Conservation (phyloP, 345 rosid species). For the Rhodamnia rubescens region DNA sequence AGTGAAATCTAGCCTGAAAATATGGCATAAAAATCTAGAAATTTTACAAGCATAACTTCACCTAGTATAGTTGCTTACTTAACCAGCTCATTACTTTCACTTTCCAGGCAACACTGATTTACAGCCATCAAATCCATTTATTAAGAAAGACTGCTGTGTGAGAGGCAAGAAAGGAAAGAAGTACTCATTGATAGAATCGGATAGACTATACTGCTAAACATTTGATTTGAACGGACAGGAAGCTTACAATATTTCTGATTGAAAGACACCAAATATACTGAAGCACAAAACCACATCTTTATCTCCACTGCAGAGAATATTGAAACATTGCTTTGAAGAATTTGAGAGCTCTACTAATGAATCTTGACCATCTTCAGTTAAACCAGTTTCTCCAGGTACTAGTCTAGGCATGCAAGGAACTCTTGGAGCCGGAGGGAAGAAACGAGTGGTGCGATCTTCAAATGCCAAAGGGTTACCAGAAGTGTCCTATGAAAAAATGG, state of each 20-base stretch:
- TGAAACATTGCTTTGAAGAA: constrained; percentile 71
- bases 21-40: background rate
- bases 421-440: constrained; percentile 88
- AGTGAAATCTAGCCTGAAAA: background rate
- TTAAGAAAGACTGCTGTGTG: background rate
- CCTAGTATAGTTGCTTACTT: background rate
- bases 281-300: constrained; percentile 77
- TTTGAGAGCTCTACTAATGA: constrained; percentile 68
- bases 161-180: background rate
- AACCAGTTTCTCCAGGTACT: constrained; percentile 70
- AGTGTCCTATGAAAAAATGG: constrained; percentile 23
- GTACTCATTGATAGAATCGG: background rate
- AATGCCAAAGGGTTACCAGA: constrained; percentile 25
- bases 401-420: constrained; percentile 72
- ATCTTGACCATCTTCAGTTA: constrained; percentile 77
- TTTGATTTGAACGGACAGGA: background rate
- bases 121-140: background rate
- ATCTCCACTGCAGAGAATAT: constrained; percentile 81
- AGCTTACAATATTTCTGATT: constrained; percentile 80
- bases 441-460: constrained; percentile 82
- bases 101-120: background rate
- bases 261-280: constrained; percentile 87
- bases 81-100: background rate
- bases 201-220: background rate
- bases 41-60: background rate